These are phyloP conservation scores for Exophiala phaeomuriformis DNA, from an alignment of 2,329 filamentous ascomycete genomes.

Conservation along the genomic window DNA sequence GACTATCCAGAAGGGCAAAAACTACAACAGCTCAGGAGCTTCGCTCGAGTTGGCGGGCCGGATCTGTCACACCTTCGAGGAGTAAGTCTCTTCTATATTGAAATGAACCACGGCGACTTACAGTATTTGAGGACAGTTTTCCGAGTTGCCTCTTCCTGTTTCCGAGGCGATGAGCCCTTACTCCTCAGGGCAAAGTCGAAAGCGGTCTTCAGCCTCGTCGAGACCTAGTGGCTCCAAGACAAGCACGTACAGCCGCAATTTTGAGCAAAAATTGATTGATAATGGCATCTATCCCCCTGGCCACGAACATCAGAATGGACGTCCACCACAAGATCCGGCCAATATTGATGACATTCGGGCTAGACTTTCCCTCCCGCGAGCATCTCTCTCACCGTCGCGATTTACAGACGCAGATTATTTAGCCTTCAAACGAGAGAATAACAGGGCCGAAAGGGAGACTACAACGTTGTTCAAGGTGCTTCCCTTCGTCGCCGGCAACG, in stretches of 20 bases:
- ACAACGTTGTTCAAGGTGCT: slow-evolving; percentile 32
- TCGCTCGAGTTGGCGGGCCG: slow-evolving; percentile 17
- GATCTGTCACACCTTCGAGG: slow-evolving; percentile 19
- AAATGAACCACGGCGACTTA: background rate
- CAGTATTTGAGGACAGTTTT: slow-evolving; percentile 6
- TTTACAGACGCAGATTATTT: slow-evolving; percentile 21
- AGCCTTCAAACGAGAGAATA: slow-evolving; percentile 19
- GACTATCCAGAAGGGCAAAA: background rate
- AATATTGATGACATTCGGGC: slow-evolving; percentile 29
- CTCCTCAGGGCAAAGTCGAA: slow-evolving; percentile 9
- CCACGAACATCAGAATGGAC: slow-evolving; percentile 27
- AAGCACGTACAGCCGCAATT: slow-evolving; percentile 22
- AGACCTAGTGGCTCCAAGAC: slow-evolving; percentile 2
- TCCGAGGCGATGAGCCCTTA: slow-evolving; percentile 4
- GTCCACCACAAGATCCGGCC: slow-evolving; percentile 24
- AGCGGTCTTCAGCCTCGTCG: slow-evolving; percentile 18
- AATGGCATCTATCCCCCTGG: slow-evolving; percentile 29
- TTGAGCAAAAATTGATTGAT: slow-evolving; percentile 36
- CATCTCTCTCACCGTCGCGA: slow-evolving; percentile 21
- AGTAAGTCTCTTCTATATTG: slow-evolving; percentile 6
- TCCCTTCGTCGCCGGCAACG: slow-evolving; percentile 24
- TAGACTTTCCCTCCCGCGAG: slow-evolving; percentile 3
- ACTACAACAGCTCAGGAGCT: slow-evolving; percentile 11
- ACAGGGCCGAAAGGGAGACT: slow-evolving; percentile 30
- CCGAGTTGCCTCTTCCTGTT: slow-evolving; percentile 1